Percentiles rank a stretch among this genome's conserved stretches.
phyloP scores from a whole-genome alignment of 208 protist genomes.

The Phytomonas sp. region DNA sequence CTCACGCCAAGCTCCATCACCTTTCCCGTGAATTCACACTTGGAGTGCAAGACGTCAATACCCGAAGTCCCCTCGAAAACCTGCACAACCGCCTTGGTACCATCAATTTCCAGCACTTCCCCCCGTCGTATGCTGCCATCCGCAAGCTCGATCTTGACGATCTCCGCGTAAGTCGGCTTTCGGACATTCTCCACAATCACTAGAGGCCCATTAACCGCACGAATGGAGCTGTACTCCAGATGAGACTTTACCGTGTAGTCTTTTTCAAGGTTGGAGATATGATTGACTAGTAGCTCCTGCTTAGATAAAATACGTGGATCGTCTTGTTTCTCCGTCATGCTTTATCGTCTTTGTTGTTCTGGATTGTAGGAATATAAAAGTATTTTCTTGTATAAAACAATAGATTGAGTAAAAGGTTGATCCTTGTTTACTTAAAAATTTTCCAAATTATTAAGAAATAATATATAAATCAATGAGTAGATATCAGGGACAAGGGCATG shows the following conservation, averaged over 20 bases:
- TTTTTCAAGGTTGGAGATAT: constrained; percentile 64
- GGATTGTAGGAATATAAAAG: background rate
- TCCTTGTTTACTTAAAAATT: constrained; percentile 9
- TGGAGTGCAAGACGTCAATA: constrained; percentile 95
- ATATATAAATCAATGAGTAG: constrained; percentile 16
- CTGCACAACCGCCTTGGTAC: constrained; percentile 99
- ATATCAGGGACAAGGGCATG: constrained; percentile 16
- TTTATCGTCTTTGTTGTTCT: constrained; percentile 2
- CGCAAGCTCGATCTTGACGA: constrained; percentile 98
- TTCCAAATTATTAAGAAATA: constrained; percentile 8
- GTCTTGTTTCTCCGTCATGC: constrained; percentile 38
- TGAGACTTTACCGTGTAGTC: constrained; percentile 81
- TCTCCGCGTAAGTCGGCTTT: constrained; percentile 98
- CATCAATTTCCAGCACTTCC: constrained; percentile 98
- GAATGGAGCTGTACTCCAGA: constrained; percentile 98
- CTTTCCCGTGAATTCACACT: constrained; percentile 98
- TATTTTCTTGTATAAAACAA: constrained; percentile 8
- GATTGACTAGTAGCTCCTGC: constrained; percentile 71
- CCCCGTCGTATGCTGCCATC: constrained; percentile 94
- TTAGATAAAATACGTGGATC: constrained; percentile 66
- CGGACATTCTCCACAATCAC: constrained; percentile 99
- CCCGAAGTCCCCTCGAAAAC: constrained; percentile 99
- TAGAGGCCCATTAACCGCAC: constrained; percentile 98
- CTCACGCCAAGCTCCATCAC: constrained; percentile 98
- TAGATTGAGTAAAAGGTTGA: constrained; percentile 10